Evolutionary conservation across 257 asterid species (phyloP), one percentile per base, ranked within the genome.

Genomic region (Gentiana straminea): DNA sequence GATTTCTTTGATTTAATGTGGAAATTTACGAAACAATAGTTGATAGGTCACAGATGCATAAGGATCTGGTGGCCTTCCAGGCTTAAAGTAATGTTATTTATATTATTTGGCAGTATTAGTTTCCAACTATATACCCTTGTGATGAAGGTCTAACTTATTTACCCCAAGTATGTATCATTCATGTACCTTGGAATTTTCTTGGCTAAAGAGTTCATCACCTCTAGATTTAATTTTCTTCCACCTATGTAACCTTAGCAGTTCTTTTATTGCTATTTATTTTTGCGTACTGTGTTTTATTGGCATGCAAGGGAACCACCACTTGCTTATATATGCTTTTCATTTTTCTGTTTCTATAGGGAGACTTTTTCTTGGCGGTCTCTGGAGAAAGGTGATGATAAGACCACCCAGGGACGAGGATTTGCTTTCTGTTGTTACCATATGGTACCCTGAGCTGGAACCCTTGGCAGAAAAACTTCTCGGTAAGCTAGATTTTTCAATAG

Each of bases 381-480:
- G 98, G 98, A 69, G 92, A 86, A 88, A 84, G 70, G 78, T 92
- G 54, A 77, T 74, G 83, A 67, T 85, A 36, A 73, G 76, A 48
- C 63, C 82, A 50, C 80, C 93, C 38, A 68, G 80, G 57, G 70
- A 71, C 12, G 73, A 68, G 61, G 98, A 92, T 64, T 59, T 85
- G 74, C 69, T 75, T 58, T 59, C 64, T 46, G 75, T 92, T 62
- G 75, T 87, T 69, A 73, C 74, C 33, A 73, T 67, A 59, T 74
- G 93, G 94, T 85, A 81, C 70, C 95, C 93, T n/a, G 77, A 69
- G 57, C 59, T 88, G 83, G 70, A 68, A 64, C 59, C 73, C 67
- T 68, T 83, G 62, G 77, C 84, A 12, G 77, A 54, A 53, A 73
- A 73, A 62, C 84, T 88, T 70, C 64, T 81, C 72, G 96, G 98